Base-by-base conservation (phyloP, 495 filamentous ascomycete species). In the Geoglossum glabrum region DNA sequence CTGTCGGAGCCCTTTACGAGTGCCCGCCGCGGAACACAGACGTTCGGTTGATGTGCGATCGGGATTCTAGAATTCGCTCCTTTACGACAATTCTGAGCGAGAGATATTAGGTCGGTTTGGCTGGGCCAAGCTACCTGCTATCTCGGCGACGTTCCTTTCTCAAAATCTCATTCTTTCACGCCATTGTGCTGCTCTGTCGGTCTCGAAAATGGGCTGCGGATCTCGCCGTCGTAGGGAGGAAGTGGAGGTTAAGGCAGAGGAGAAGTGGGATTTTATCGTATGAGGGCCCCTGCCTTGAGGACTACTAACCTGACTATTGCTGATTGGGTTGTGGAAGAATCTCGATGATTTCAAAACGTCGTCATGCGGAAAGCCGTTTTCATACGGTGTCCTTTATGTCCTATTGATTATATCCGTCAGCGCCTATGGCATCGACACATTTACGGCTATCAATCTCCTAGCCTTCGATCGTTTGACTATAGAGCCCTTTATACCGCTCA, bases 181-280 rank as follows among this genome's bases (percentile, higher is more conserved):
- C 11, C 25, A 7, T 7, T 30, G 73, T 40, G 2, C 17, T 1
- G 36, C 36, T 15, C 36, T 40, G 8, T 40, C 13, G 2, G n/a
- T 45, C 40, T 17, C n/a, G 40, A 45, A 19, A 19, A 94, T 94
- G 89, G 74, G 80, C 63, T 90, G 85, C 69, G 11, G 5, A 34
- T 73, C 77, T 63, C 80, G 84, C 51, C 77, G 82, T 63, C 74
- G 84, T 61, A 78, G 85, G 64, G 85, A 84, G 65, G 69, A 73
- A 63, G 77, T 75, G 38, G 74, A 79, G 52, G 79, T 87, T 50
- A 70, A 74, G 40, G 74, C 87, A 57, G 87, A 93, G 69, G 84
- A 94, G 72, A 87, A 86, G 74, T 98, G 92, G 87, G 86, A 89
- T 63, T 95, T 87, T 63, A 87, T 98, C 65, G 89, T 93, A 76